These are phyloP conservation scores for Aureobasidium leucospermi DNA, from an alignment of 2,329 filamentous ascomycete genomes.

Conservation along the genomic window DNA sequence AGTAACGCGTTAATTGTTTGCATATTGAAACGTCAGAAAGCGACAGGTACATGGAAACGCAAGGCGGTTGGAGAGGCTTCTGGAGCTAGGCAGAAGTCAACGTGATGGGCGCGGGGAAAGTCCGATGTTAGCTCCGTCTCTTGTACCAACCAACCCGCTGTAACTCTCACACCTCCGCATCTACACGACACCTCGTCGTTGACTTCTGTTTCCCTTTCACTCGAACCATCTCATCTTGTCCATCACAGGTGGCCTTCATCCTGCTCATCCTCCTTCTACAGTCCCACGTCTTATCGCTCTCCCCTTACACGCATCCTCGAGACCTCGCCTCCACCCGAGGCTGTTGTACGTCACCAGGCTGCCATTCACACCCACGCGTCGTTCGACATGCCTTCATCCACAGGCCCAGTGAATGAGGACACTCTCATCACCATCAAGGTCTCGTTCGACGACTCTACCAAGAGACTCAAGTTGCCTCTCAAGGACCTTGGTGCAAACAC, in stretches of 20 bases:
- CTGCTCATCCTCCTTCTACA: not conserved
- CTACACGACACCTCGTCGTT: slow-evolving; percentile 5
- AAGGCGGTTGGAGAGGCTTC: not conserved
- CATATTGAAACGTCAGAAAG: not conserved
- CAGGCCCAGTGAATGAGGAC: slow-evolving; percentile 51
- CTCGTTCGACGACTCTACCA: slow-evolving; percentile 64
- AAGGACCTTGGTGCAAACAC: slow-evolving; percentile 68
- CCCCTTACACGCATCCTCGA: not conserved
- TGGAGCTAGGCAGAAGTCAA: not conserved
- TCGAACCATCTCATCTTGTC: not conserved
- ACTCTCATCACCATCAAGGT: slow-evolving; percentile 82
- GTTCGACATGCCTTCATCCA: slow-evolving; percentile 31
- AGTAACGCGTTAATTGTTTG: not conserved
- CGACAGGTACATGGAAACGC: not conserved
- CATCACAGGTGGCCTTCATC: not conserved
- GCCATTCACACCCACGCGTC: not conserved
- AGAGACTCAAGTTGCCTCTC: slow-evolving; percentile 83
- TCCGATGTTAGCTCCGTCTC: not conserved
- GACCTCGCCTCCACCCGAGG: slow-evolving; percentile 4
- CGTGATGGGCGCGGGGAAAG: not conserved
- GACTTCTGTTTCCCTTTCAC: not conserved
- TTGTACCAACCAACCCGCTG: not conserved
- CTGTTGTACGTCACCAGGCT: slow-evolving; percentile 10
- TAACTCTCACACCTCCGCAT: slow-evolving; percentile 2
- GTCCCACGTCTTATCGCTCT: not conserved